These are phyloP conservation scores for Pestalotiopsis sp. DNA, from an alignment of 2,329 filamentous ascomycete genomes.

Conservation along the genomic window DNA sequence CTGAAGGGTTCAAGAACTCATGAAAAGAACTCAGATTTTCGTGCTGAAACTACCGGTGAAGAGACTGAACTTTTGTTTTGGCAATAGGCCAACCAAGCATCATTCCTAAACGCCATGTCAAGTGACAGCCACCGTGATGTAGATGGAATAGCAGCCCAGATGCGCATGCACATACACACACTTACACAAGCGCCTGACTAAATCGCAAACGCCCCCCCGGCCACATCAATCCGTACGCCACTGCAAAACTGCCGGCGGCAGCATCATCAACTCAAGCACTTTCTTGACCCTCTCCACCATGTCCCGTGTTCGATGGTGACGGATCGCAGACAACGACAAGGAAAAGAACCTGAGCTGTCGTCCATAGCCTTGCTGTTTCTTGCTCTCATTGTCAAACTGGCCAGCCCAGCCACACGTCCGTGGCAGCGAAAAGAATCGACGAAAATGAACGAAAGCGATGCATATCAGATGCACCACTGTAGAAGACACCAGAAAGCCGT, in stretches of 20 bases:
- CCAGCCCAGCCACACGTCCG: not conserved
- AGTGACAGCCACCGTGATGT: conserved; percentile 3
- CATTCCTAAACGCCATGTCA: conserved; percentile 7
- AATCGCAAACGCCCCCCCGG: conserved; percentile 2
- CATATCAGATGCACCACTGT: not conserved
- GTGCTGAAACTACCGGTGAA: not conserved
- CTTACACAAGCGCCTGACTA: not conserved
- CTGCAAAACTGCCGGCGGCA: not conserved
- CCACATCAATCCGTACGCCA: conserved; percentile 5
- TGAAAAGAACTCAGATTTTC: not conserved
- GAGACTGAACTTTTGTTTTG: conserved; percentile 6
- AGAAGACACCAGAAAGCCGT: conserved; percentile 11
- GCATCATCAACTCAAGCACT: not conserved
- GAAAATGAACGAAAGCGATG: conserved; percentile 10
- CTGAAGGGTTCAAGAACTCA: not conserved
- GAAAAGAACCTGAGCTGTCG: not conserved
- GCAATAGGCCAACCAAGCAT: conserved; percentile 1
- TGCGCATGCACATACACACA: not conserved
- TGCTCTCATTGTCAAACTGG: not conserved
- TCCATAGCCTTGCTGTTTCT: not conserved
- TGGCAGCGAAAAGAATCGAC: not conserved
- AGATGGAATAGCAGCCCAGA: not conserved
- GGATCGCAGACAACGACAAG: not conserved
- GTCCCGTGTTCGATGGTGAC: not conserved
- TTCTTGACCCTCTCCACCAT: not conserved